Conservation (phyloP, 768 basidiomycete species). For the Rhizopogon sp. region DNA sequence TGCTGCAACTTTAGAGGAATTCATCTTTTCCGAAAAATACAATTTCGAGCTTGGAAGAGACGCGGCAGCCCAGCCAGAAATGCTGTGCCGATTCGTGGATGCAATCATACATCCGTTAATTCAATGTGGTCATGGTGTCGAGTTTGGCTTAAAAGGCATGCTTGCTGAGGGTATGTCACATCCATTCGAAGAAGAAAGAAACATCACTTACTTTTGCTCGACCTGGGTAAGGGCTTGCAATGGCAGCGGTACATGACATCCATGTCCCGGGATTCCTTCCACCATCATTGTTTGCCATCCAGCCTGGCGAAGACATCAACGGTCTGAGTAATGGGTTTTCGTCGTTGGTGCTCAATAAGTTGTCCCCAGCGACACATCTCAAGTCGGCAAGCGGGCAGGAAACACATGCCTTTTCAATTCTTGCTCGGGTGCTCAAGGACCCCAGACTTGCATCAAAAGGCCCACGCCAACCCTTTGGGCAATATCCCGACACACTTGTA, state of each 20-base stretch:
- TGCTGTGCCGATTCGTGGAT: slow-evolving; percentile 45
- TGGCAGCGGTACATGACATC: slow-evolving; percentile 25
- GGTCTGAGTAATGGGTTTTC: slow-evolving; percentile 2
- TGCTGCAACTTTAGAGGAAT: slow-evolving; percentile 15
- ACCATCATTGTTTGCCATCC: slow-evolving; percentile 8
- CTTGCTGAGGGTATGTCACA: slow-evolving; percentile 49
- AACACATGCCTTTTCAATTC: slow-evolving; percentile 40
- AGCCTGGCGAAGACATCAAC: neutral
- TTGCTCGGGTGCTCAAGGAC: slow-evolving; percentile 50
- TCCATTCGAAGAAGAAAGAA: neutral
- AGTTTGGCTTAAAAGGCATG: slow-evolving; percentile 60
- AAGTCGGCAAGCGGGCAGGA: slow-evolving; percentile 5
- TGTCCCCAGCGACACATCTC: neutral
- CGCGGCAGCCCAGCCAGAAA: slow-evolving; percentile 33
- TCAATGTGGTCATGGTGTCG: slow-evolving; percentile 54
- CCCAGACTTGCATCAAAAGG: slow-evolving; percentile 16
- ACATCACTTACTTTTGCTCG: neutral
- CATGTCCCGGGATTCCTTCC: slow-evolving; percentile 29
- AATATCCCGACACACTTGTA: slow-evolving; percentile 9
- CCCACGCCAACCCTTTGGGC: slow-evolving; percentile 12
- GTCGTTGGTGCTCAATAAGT: slow-evolving; percentile 5
- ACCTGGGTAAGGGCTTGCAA: slow-evolving; percentile 17
- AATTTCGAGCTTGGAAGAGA: slow-evolving; percentile 16
- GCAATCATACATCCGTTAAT: slow-evolving; percentile 61
- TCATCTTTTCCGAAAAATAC: slow-evolving; percentile 27